Base-by-base conservation (phyloP, 768 basidiomycete species). In the Botryobasidium botryosum region DNA sequence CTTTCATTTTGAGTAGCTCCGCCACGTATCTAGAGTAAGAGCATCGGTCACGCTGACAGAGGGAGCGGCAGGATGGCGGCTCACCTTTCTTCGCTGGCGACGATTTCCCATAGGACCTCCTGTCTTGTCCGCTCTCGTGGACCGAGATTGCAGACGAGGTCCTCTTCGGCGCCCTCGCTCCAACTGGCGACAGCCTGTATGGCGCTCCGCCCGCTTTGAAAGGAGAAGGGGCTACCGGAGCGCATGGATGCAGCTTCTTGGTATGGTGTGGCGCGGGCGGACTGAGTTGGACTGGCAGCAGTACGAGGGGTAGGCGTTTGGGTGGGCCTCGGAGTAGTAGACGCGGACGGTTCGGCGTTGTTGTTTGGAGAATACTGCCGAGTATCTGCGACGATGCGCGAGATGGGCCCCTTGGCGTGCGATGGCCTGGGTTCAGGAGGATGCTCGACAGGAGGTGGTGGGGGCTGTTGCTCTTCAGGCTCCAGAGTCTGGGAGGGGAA, bases 61-160 rank as follows among this genome's bases (percentile, higher is more conserved):
- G n/a, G 47, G 44, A 21, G 31, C 32, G 17, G 27, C 28, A 31
- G 23, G 37, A 41, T 51, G 40, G n/a, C 40, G 25, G 40, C 73
- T 41, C 55, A 86, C 85, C 90, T 76, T 60, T 96, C 88, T 64
- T 96, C 91, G 52, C 85, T 88, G 25, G 83, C 80, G 40, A 96
- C 88, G 52, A 96, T 96, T 65, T 96, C 91, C 67, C 87, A 94
- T 23, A 96, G 62, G 5, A 96, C 91, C 64, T 96, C 91, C 61
- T 96, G 91, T 43, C 91, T 74, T 31, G 91, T 94, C 47, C 91
- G 75, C 59, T 96, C 91, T 49, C 86, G 75, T 36, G 86, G 78
- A n/a, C 88, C 86, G 28, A 96, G 68, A 57, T 96, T 87, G 36
- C 79, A 77, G 17, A 96, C 84, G 35, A 96, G 74, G 61, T 96